These are phyloP conservation scores for Crithidia brevicula DNA, from an alignment of 208 protist genomes.

Conservation along the genomic window DNA sequence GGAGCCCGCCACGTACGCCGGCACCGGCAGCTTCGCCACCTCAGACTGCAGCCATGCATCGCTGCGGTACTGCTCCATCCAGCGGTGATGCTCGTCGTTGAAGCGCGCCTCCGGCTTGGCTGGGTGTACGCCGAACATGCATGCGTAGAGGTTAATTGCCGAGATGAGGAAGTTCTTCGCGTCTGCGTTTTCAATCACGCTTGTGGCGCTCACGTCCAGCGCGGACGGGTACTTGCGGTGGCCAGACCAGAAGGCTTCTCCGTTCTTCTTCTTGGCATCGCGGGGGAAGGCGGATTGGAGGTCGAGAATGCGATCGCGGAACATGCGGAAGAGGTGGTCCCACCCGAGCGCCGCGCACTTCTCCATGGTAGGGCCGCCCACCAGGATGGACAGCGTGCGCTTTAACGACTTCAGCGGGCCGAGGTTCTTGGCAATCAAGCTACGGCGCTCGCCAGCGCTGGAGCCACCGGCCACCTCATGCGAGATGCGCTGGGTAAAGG, in stretches of 20 bases:
- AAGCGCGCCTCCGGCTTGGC: conserved; percentile 81
- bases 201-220: conserved; percentile 42
- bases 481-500: conserved; percentile 69
- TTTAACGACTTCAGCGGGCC: conserved; percentile 54
- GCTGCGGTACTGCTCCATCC: conserved; percentile 83
- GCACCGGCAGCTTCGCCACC: conserved; percentile 33
- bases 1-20: conserved; percentile 48
- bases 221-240: conserved; percentile 86
- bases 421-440: conserved; percentile 82
- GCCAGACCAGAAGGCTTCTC: conserved; percentile 93
- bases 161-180: conserved; percentile 77
- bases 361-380: conserved; percentile 70
- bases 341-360: conserved; percentile 97
- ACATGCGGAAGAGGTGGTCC: conserved; percentile 95
- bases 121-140: conserved; percentile 87
- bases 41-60: conserved; percentile 59
- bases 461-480: conserved; percentile 62
- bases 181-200: conserved; percentile 39
- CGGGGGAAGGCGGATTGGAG: conserved; percentile 97
- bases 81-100: conserved; percentile 84
- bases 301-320: conserved; percentile 96
- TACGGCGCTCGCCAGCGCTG: conserved; percentile 75
- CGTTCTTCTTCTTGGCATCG: conserved; percentile 95
- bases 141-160: conserved; percentile 81
- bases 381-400: conserved; percentile 58